A percentile compares a stretch with the other conserved stretches of the same genome.
These are phyloP conservation scores for Fusarium odoratissimum DNA, from an alignment of 2,329 filamentous ascomycete genomes.

Conservation along the genomic window DNA sequence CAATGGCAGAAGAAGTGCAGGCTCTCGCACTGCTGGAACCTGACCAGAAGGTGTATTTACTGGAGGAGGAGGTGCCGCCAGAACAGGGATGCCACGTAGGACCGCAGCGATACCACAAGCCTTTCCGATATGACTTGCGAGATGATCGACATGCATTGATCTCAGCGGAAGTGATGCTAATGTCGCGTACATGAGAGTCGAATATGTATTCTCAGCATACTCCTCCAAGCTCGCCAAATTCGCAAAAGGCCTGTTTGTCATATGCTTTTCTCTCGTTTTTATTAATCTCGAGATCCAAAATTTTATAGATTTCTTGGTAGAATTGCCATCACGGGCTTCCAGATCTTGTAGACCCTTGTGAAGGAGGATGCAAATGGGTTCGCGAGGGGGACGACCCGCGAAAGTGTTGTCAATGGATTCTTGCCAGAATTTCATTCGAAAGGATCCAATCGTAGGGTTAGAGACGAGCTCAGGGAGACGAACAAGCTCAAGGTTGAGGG, in stretches of 20 bases:
- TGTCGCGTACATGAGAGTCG: constrained; percentile 89
- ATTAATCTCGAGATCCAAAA: constrained; percentile 84
- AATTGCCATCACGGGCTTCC: constrained; percentile 55
- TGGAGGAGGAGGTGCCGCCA: constrained; percentile 77
- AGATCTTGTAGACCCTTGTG: constrained; percentile 76
- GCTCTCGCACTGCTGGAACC: constrained; percentile 55
- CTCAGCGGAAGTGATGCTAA: constrained; percentile 82
- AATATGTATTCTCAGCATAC: constrained; percentile 95
- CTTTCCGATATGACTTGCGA: constrained; percentile 95
- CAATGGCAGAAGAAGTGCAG: constrained; percentile 79
- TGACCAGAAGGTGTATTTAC: constrained; percentile 56
- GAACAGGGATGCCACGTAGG: constrained; percentile 85
- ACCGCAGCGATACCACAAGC: constrained; percentile 89
- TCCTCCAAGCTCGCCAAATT: constrained; percentile 80
- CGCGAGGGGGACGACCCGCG: constrained; percentile 81
- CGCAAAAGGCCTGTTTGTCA: constrained; percentile 85
- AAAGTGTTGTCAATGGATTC: constrained; percentile 85
- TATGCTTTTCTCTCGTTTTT: constrained; percentile 81
- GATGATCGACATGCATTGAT: constrained; percentile 88
- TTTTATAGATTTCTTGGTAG: constrained; percentile 65
- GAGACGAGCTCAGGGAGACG: constrained; percentile 91
- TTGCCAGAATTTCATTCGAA: constrained; percentile 96
- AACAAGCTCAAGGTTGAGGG: constrained; percentile 92
- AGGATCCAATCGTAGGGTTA: constrained; percentile 83
- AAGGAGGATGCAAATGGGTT: constrained; percentile 89